Evolutionary conservation across 2,329 filamentous ascomycete genomes (phyloP), one percentile per base, ranked within the genome.

Genomic region (Aspergillus fischeri): DNA sequence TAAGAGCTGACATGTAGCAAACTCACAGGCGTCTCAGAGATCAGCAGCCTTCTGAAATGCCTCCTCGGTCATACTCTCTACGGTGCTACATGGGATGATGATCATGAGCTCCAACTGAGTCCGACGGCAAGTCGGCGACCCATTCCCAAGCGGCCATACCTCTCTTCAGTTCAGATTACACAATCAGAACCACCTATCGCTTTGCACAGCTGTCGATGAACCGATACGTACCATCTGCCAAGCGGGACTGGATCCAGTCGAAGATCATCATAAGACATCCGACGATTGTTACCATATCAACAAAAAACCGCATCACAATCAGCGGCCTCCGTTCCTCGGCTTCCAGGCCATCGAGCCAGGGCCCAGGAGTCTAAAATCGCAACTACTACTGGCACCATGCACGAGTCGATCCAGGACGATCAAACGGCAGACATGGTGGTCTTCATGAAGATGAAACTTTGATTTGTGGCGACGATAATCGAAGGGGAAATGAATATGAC

Each of bases 231-330:
- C 14, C 14, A 17, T 35, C 32, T 35, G 14, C 11, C 32, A 35
- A 35, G 32, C 32, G 6, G 32, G 53, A 57, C 32, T 32, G 51
- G 35, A 54, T 10, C n/a, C 21, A 35, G 42, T 28, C 4, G 55
- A 53, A 55, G 59, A 61, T 61, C 59, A 11, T 59, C 52, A 55
- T 59, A 24, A 49, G 38, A 28, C 21, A 47, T 28, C n/a, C 24
- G 56, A 50, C 35, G 32, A 54, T 59, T 48, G 14, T 52, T 60
- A 45, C 51, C 27, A 49, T 11, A 21, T 29, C 17, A 27, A 21
- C n/a, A 51, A 35, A 29, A 24, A 20, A 54, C 27, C 20, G 32
- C 42, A 27, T 50, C 32, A 24, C 21, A 44, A 52, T 55, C 57
- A 51, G 49, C 55, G 28, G 52, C 50, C 53, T 60, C 55, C 45